These are phyloP conservation scores for Paxillus involutus DNA, from an alignment of 768 basidiomycete species.

Conservation along the genomic window DNA sequence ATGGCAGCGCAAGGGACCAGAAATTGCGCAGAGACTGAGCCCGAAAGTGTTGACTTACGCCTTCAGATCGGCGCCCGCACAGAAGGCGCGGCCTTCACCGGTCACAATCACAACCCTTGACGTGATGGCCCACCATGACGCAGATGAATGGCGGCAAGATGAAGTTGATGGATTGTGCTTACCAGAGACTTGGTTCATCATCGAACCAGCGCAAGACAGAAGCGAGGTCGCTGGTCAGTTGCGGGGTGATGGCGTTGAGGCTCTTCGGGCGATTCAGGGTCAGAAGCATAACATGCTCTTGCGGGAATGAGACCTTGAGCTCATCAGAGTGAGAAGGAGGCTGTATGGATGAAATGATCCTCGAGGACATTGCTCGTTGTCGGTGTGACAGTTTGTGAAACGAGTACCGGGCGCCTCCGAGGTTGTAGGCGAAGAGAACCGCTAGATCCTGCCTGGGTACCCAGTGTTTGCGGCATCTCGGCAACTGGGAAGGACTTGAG, in stretches of 20 bases:
- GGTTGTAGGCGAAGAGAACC: too few species aligned
- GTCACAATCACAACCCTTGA: conserved; percentile 74
- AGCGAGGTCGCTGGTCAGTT: conserved; percentile 53
- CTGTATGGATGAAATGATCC: not conserved
- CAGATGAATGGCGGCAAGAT: not conserved
- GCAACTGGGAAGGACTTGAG: not conserved
- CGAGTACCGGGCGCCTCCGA: too few species aligned
- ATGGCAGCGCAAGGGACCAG: not conserved
- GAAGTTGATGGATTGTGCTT: conserved; percentile 19
- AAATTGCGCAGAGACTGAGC: not conserved
- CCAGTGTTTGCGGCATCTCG: not conserved
- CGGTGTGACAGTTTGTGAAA: too few species aligned
- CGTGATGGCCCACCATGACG: not conserved
- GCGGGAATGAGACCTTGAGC: conserved; percentile 42
- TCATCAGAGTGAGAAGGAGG: conserved; percentile 34
- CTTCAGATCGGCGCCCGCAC: conserved; percentile 79
- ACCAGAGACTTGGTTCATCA: conserved; percentile 71
- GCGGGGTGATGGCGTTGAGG: conserved; percentile 73
- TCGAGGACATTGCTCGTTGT: conserved; percentile 2
- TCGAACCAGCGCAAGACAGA: conserved; percentile 71
- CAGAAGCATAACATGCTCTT: conserved; percentile 52
- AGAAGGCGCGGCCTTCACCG: conserved; percentile 71
- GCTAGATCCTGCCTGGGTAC: not conserved
- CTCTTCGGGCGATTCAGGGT: conserved; percentile 66
- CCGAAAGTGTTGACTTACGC: conserved; percentile 43